Evolutionary conservation across 2,329 filamentous ascomycete genomes (phyloP), one percentile per base, ranked within the genome.

Genomic region (Colletotrichum caudatum): DNA sequence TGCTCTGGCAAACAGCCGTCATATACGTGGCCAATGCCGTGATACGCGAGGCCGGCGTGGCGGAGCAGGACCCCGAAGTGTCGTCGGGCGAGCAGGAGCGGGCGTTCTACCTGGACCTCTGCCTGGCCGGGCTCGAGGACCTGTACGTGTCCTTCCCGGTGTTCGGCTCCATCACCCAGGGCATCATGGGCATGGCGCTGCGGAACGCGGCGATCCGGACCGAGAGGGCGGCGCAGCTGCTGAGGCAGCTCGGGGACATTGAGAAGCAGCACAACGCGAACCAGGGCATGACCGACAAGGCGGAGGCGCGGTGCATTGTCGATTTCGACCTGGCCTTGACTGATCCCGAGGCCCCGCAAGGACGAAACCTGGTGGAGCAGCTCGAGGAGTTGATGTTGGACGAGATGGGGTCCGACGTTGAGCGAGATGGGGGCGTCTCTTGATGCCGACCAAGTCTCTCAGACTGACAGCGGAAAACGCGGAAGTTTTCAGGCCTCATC

Each of bases 1-100:
- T 57, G 8, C n/a, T 68, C 7, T 71, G 68, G 64, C 65, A 71
- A 14, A 69, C 53, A 8, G 51, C 37, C 5, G 53, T 64, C 20
- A 37, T 71, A 6, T 69, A 69, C 20, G 58, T 69, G 1, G 65
- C 65, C 39, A 69, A 69, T 18, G 65, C 65, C 35, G 46, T 64
- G 51, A 59, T 69, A 14, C 58, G 18, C 2, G 51, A 69, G 44
- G 51, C 44, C 7, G 14, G 23, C 14, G 29, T 1, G 5, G 5
- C 37, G 4, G n/a, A 20, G 14, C 29, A 14, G 29, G 12, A 56
- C 8, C 6, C 46, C 8, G 41, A 48, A 9, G 20, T 8, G 20
- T 14, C 37, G 29, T 14, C 57, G 20, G 12, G 50, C 2, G 56
- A 66, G 3, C 23, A 59, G 3, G 56, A 66, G 3, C 16, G 66